phyloP scores from a whole-genome alignment of 306 rosid species.

The Inga laurina region DNA sequence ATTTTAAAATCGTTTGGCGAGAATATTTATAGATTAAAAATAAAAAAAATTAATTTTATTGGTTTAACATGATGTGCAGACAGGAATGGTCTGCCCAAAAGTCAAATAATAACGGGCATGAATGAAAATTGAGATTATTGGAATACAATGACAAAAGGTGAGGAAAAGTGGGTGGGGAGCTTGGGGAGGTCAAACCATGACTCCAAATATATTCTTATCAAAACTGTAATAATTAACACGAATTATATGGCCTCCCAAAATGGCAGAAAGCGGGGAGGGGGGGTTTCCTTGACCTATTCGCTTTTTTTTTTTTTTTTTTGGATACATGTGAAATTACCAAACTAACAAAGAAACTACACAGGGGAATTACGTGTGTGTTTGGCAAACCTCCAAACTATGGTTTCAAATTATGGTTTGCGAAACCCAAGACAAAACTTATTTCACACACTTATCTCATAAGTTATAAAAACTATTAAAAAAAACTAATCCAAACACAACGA shows the following conservation, averaged over 20 bases:
- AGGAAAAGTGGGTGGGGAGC: not conserved
- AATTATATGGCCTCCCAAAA: not conserved
- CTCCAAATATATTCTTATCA: not conserved
- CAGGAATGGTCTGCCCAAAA: not conserved
- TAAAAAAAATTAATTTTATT: not conserved
- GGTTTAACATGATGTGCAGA: not conserved
- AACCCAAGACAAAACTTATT: too few relatives aligned
- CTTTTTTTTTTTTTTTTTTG: too few relatives aligned
- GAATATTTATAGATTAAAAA: not conserved
- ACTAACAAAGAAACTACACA: too few relatives aligned
- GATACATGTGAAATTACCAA: too few relatives aligned
- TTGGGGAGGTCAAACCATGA: not conserved
- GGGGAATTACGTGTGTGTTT: too few relatives aligned
- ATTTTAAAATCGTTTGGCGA: too few relatives aligned
- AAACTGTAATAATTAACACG: not conserved
- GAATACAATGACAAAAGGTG: not conserved
- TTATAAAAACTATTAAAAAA: too few relatives aligned
- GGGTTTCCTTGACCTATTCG: not conserved
- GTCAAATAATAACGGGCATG: constrained; percentile 11
- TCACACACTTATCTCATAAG: too few relatives aligned
- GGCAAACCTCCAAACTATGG: too few relatives aligned
- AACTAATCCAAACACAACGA: too few relatives aligned
- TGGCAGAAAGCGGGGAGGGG: not conserved
- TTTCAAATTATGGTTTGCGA: too few relatives aligned
- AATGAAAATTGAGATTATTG: not conserved